Evolutionary conservation across 176 grass and related monocot species (phyloP), one percentile per base, ranked within the genome.

Genomic region (Carex myosuroides): DNA sequence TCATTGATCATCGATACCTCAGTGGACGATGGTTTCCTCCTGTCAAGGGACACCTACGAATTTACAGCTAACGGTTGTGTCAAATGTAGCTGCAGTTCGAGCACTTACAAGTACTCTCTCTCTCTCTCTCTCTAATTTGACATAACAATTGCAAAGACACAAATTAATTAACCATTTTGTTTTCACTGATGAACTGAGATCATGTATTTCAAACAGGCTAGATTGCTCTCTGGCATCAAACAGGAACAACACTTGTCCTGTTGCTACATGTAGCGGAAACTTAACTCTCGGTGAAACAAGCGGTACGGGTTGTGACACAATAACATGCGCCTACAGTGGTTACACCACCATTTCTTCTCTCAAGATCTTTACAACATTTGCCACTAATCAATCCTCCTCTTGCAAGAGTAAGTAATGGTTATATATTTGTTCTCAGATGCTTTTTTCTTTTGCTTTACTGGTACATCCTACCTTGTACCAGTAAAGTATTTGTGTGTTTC

Each of bases 21-120:
- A 7, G 12, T 56, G 26, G 92, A 97, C 81, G 17, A 87, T 64
- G 62, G 81, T 9, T 81, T 94, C 42, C 87, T 53, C 60, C 10
- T 94, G 60, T 70, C 92, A 0, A 82, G 77, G 14, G 89, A 65
- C 64, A 88, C 82, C 37, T 92, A 91, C 48, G 78, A 71, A 29
- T 24, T 81, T 77, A 97, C 92, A 0, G 90, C 89, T 22, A 8
- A 24, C 1, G 67, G 68, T 64, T 97, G 92, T 48, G 84, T 97
- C 81, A 18, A 32, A 30, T 97, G 94, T 90, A 73, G 39, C 42
- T 97, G 94, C 94, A 94, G 87, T 66, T 9, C 60, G 60, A 76
- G 18, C 85, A 86, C 85, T 12, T 88, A 87, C 32, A 83, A 80
- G 90, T 94, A 84, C 22, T 24, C 33, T 81, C 64, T 61, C 53